phyloP scores from a whole-genome alignment of 305 asterid species.

The Fraxinus velutina region DNA sequence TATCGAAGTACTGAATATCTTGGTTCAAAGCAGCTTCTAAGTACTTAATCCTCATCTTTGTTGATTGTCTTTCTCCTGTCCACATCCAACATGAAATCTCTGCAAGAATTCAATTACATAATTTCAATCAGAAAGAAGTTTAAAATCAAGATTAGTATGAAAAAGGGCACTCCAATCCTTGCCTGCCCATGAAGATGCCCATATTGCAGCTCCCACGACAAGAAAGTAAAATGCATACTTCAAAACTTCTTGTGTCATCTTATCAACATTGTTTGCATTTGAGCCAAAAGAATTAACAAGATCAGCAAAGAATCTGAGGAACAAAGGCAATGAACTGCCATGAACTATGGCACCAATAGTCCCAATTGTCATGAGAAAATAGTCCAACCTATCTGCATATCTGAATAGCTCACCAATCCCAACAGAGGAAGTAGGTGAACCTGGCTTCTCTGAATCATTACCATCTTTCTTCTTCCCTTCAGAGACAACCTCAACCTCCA shows the following conservation, averaged over 20 bases:
- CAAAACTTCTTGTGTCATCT: slow-evolving; percentile 92
- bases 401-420: slow-evolving; percentile 73
- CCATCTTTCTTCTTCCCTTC: slow-evolving; percentile 40
- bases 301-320: slow-evolving; percentile 97
- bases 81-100: slow-evolving; percentile 99
- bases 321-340: slow-evolving; percentile 89
- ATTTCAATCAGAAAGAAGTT: slow-evolving; percentile 14
- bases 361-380: slow-evolving; percentile 71
- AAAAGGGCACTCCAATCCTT: slow-evolving; percentile 5
- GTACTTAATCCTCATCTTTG: slow-evolving; percentile 91
- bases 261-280: slow-evolving; percentile 82
- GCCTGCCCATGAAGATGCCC: slow-evolving; percentile 99
- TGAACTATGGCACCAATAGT: slow-evolving; percentile 90
- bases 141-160: background rate
- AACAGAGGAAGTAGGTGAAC: slow-evolving; percentile 42
- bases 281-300: slow-evolving; percentile 96
- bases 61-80: slow-evolving; percentile 97
- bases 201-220: slow-evolving; percentile 98
- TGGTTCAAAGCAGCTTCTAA: slow-evolving; percentile 88
- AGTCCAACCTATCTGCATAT: slow-evolving; percentile 86
- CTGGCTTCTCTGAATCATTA: slow-evolving; percentile 48
- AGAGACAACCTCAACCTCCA: slow-evolving; percentile 43
- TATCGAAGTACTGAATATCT: slow-evolving; percentile 87
- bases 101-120: slow-evolving; percentile 32
- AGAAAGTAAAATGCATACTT: slow-evolving; percentile 98